Evolutionary conservation across 331 rosid genomes (phyloP), one percentile per base, ranked within the genome.

Genomic region (Acacia pycnantha): DNA sequence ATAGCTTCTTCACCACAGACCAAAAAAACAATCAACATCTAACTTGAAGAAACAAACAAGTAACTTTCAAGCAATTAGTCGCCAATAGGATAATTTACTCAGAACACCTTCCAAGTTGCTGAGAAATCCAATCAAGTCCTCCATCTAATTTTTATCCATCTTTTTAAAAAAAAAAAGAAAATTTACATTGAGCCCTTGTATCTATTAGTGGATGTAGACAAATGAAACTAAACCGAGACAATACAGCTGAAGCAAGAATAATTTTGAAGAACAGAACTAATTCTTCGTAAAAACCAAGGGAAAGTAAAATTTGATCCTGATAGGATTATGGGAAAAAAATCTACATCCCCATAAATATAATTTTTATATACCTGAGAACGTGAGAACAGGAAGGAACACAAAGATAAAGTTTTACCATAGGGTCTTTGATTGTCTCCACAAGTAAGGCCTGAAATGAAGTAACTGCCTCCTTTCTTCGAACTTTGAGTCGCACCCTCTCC

Each of bases 371-470:
- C 21, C 56, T 26, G 69, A 43, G 77, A 78, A 65, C 26, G 46
- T 33, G 54, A 41, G 14, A 76, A 65, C 54, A 46, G 77, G 50
- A 47, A 27, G 21, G 58, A 24, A 47, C 48, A 74, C 40, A 64
- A 48, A 59, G 44, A 65, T 61, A 82, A 65, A 77, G 72, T 56
- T 33, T 74, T 92, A 95, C 99, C 99, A 82, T 87, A 37, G 99
- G 93, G 75, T 93, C 97, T 90, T 95, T 95, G 70, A 95, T 92
- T 81, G 90, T 90, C 88, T 95, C 99, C 83, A 95, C 97, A 68
- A 95, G 98, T 82, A 95, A 81, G 83, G 99, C 99, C 83, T 93
- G 99, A 82, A 93, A 95, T 70, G 97, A 89, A 79, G 94, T 76
- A 84, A 91, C 86, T 62, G 98, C 97, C 82, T 95, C 99, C 88